Evolutionary conservation across 2,329 filamentous ascomycete species (phyloP), one percentile per base, ranked within the genome.

Genomic region (Phialophora verrucosa): DNA sequence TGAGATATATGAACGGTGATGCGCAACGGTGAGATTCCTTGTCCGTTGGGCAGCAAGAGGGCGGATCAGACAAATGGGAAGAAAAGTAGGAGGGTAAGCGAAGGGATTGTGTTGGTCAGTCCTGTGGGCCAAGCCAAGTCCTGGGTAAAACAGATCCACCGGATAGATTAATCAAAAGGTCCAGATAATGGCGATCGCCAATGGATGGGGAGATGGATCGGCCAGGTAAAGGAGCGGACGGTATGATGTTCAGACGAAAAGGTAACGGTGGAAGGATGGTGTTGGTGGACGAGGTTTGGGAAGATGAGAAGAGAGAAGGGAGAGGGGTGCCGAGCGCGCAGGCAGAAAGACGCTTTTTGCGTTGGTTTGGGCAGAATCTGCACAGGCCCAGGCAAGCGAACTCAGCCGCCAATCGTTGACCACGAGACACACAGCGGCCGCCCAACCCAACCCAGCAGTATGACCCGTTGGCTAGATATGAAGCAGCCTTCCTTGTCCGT

Each of bases 21-120:
- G 58, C 27, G 60, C 60, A 42, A 56, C 44, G 51, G 17, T 55
- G 47, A 65, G 60, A 42, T 53, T 63, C 54, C 60, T 49, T 27
- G 47, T 70, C 68, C 60, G 67, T 68, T 69, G 69, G 69, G 69
- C 62, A 70, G 65, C 68, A 70, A 70, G 17, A 25, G 53, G 29
- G 53, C 27, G 42, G 51, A 64, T 32, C 27, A 67, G 64, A 64
- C 65, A 65, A 67, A 69, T 70, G 56, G 61, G 66, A 68, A 69
- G 66, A 25, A 61, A 54, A 59, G 59, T 49, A 60, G 62, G 47
- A 65, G 65, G 57, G 61, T 59, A 65, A 67, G 68, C 62, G 62
- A 66, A 47, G 59, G 61, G 49, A 51, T 67, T 50, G 61, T 55
- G 55, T 32, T 64, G 68, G 65, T 65, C 56, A 42, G n/a, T 55